These are phyloP conservation scores for Aspergillus olivimuriae DNA, from an alignment of 495 filamentous ascomycete genomes.

Conservation along the genomic window DNA sequence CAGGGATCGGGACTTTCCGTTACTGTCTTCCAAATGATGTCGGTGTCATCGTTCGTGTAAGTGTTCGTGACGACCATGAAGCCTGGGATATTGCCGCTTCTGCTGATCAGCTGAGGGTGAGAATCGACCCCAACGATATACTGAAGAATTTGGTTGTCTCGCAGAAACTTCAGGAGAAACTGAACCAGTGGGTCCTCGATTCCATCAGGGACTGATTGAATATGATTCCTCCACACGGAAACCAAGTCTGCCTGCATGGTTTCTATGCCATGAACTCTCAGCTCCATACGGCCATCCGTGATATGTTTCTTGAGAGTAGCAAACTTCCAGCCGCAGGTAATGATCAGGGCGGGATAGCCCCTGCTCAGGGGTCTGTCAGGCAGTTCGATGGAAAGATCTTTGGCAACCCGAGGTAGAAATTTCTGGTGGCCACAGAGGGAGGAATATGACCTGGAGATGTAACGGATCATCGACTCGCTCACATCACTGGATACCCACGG, in stretches of 20 bases:
- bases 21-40: slow-evolving; percentile 80
- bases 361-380: slow-evolving; percentile 21
- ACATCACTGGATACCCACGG: slow-evolving; percentile 31
- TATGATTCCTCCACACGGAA: slow-evolving; percentile 48
- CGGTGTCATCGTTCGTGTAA: slow-evolving; percentile 65
- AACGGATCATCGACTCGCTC: slow-evolving; percentile 25
- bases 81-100: slow-evolving; percentile 76
- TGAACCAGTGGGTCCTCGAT: slow-evolving; percentile 48
- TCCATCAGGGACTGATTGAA: slow-evolving; percentile 30
- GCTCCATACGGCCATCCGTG: slow-evolving; percentile 80
- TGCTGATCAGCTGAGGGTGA: slow-evolving; percentile 79
- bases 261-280: slow-evolving; percentile 67
- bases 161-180: slow-evolving; percentile 60
- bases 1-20: slow-evolving; percentile 78
- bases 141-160: slow-evolving; percentile 60
- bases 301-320: slow-evolving; percentile 62
- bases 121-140: slow-evolving; percentile 90
- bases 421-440: slow-evolving; percentile 17
- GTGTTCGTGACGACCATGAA: slow-evolving; percentile 79
- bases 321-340: slow-evolving; percentile 67
- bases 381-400: slow-evolving; percentile 34
- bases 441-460: slow-evolving; percentile 20
- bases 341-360: slow-evolving; percentile 38
- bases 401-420: slow-evolving; percentile 26
- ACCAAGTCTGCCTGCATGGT: slow-evolving; percentile 70